Evolutionary conservation across 1,284 basidiomycete genomes (phyloP).

Genomic region (Earliella scabrosa): DNA sequence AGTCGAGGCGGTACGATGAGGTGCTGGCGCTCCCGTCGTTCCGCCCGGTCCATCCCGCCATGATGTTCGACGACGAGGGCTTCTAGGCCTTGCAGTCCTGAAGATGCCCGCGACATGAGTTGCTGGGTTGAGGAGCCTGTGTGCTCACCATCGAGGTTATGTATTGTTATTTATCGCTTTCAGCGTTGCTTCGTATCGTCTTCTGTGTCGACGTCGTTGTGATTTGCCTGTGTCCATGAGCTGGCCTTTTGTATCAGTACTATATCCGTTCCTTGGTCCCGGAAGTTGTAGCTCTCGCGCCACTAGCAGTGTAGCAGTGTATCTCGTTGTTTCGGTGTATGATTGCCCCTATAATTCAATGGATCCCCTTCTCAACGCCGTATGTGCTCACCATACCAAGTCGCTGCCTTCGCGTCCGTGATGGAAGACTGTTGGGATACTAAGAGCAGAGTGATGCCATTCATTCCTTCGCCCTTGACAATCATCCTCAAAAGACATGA

Average conservation of each 20-base stretch:
- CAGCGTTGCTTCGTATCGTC: not conserved
- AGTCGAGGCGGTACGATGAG: not conserved
- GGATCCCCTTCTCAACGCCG: too few species aligned
- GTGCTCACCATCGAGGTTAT: not conserved
- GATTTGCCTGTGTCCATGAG: not conserved
- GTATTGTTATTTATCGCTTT: conserved; percentile 1
- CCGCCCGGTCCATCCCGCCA: not conserved
- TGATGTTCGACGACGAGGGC: conserved; percentile 1
- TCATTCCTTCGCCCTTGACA: too few species aligned
- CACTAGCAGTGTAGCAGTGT: too few species aligned
- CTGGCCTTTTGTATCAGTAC: not conserved
- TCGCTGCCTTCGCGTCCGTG: too few species aligned
- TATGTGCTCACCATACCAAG: too few species aligned
- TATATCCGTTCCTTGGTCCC: too few species aligned
- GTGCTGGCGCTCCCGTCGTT: not conserved
- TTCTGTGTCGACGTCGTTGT: not conserved
- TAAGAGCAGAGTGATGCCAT: too few species aligned
- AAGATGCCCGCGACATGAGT: not conserved
- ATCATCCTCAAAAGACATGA: too few species aligned
- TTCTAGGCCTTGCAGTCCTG: not conserved
- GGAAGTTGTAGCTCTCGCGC: too few species aligned
- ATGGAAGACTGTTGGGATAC: too few species aligned
- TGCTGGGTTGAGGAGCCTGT: not conserved
- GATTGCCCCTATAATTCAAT: too few species aligned
- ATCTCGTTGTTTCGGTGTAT: too few species aligned